These are phyloP conservation scores for Endoconidiophora laricicola DNA, from an alignment of 2,329 filamentous ascomycete genomes.

Conservation along the genomic window DNA sequence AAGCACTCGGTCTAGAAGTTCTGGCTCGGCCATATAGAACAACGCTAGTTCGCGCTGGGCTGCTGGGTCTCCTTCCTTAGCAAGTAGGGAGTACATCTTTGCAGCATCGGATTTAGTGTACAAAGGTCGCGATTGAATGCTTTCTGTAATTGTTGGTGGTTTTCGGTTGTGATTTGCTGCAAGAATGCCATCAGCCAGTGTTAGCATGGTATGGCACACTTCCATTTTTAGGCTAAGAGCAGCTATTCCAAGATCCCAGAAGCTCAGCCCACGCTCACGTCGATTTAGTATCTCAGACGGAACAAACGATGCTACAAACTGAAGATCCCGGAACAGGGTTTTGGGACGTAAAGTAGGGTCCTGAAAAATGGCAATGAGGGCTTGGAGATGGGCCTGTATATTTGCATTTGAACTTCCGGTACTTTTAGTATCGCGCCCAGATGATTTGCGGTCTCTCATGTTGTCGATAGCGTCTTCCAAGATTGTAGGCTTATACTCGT, in stretches of 20 bases:
- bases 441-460: slow-evolving; percentile 38
- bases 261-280: slow-evolving; percentile 56
- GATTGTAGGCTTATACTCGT: slow-evolving; percentile 16
- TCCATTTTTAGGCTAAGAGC: slow-evolving; percentile 80
- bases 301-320: slow-evolving; percentile 55
- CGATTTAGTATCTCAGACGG: slow-evolving; percentile 43
- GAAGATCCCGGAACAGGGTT: slow-evolving; percentile 65
- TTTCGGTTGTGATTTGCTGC: slow-evolving; percentile 28
- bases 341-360: slow-evolving; percentile 55
- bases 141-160: neutral
- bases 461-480: slow-evolving; percentile 39
- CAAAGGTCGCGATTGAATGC: slow-evolving; percentile 22
- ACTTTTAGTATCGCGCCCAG: neutral
- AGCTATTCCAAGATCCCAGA: slow-evolving; percentile 78
- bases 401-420: slow-evolving; percentile 19
- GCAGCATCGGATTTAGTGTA: slow-evolving; percentile 68
- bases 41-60: slow-evolving; percentile 85
- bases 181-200: slow-evolving; percentile 39
- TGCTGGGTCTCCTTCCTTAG: slow-evolving; percentile 68
- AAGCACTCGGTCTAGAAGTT: slow-evolving; percentile 64
- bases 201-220: slow-evolving; percentile 62
- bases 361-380: slow-evolving; percentile 50
- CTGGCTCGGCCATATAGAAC: slow-evolving; percentile 82
- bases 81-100: slow-evolving; percentile 80
- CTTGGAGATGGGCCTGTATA: slow-evolving; percentile 47